Base-by-base conservation (phyloP, 2,329 filamentous ascomycete genomes). In the Xylariales sp. region DNA sequence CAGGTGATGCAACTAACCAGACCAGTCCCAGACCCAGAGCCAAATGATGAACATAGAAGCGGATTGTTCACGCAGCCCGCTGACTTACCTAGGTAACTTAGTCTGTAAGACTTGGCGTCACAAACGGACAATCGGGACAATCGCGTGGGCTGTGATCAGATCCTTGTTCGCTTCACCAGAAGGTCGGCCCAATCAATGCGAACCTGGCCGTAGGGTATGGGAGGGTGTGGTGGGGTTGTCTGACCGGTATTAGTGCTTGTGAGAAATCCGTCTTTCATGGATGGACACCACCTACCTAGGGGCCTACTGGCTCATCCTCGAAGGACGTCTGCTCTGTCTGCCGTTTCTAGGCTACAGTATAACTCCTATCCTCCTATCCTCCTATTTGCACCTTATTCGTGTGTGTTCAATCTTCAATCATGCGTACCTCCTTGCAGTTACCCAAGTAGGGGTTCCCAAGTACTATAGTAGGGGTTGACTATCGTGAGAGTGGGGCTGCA, bases 11-110 rank as follows among this genome's bases (percentile, higher is more conserved):
- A 27, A 27, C n/a, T 8, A 8, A 27, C 24, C 24, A 27, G 7
- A 27, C 8, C 8, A 27, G 7, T n/a, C 24, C 24, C 24, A 8
- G 7, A n/a, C 24, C 36, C 36, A 29, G 31, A 29, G 36, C 29
- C 24, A n/a, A n/a, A n/a, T n/a, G n/a, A n/a, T n/a, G 38, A 25
- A 19, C 28, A 29, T 40, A 29, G 38, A 40, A 40, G 33, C 38
- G 38, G 38, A 32, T 40, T 25, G 29, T 10, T 33, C 28, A 40
- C 38, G 29, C 38, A 40, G 28, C 38, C 28, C 38, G 25, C 28
- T 8, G 24, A 8, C n/a, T 8, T n/a, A 8, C n/a, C 24, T 27
- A n/a, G 24, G 24, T 40, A 24, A n/a, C n/a, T n/a, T n/a, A n/a
- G 16, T 20, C 33, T 33, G 15, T 33, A 11, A 27, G 20, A 31